These are phyloP conservation scores for Rhodotorula toruloides DNA, from an alignment of 768 basidiomycete species.

Conservation along the genomic window DNA sequence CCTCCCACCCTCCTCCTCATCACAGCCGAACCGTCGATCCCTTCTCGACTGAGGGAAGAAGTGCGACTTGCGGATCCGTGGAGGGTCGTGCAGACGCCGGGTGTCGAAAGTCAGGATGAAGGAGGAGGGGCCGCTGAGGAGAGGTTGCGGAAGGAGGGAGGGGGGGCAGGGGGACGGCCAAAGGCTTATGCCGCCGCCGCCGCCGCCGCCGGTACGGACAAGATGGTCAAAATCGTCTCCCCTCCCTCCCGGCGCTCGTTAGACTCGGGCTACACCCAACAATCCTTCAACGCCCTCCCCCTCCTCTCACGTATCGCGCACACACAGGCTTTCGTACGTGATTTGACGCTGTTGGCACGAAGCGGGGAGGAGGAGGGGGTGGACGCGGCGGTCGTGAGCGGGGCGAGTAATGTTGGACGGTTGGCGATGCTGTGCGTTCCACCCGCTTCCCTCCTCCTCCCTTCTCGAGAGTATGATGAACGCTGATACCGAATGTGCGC, in stretches of 20 bases:
- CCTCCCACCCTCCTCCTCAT: slow-evolving; percentile 25
- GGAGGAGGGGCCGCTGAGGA: slow-evolving; percentile 50
- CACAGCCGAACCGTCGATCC: slow-evolving; percentile 24
- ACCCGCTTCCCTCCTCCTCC: background rate
- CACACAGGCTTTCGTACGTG: slow-evolving; percentile 27
- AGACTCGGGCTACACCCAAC: slow-evolving; percentile 19
- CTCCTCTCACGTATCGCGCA: slow-evolving; percentile 15
- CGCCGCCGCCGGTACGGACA: background rate
- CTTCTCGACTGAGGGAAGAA: background rate
- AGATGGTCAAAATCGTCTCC: slow-evolving; percentile 1
- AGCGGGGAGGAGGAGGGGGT: no score
- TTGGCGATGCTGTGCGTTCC: slow-evolving; percentile 31
- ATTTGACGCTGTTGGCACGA: slow-evolving; percentile 16
- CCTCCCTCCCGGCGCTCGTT: no score
- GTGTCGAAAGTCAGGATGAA: slow-evolving; percentile 5
- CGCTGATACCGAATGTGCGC: no score
- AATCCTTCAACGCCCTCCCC: slow-evolving; percentile 25
- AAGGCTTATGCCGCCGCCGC: slow-evolving; percentile 12
- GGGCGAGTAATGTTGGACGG: slow-evolving; percentile 29
- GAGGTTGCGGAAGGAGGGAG: background rate
- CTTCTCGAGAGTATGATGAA: background rate
- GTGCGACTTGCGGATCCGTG: slow-evolving; percentile 12
- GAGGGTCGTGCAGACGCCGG: slow-evolving; percentile 18
- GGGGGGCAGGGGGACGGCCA: slow-evolving; percentile 34
- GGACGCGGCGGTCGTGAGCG: slow-evolving; percentile 31